These are phyloP conservation scores for Phalaenopsis aphrodite DNA, from an alignment of 106 monocot species.

Conservation along the genomic window DNA sequence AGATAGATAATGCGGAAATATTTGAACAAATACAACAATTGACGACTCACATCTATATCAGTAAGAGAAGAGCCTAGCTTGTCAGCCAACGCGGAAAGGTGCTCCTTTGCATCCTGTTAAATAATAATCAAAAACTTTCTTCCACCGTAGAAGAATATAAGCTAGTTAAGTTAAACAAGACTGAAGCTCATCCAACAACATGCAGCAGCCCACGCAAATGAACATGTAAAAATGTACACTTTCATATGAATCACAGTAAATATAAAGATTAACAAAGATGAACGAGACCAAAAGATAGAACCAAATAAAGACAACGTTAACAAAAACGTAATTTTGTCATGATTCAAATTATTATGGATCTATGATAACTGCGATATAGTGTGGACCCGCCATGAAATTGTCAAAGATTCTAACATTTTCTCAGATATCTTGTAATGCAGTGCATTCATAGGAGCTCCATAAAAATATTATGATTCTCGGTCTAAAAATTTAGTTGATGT, in stretches of 20 bases:
- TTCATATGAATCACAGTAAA: background rate
- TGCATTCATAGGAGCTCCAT: too few species aligned
- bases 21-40: background rate
- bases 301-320: background rate
- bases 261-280: background rate
- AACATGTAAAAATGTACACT: background rate
- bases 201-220: background rate
- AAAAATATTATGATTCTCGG: too few species aligned
- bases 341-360: background rate
- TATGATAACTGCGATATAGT: background rate
- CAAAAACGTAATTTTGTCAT: background rate
- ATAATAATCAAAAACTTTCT: background rate
- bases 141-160: background rate
- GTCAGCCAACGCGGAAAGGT: slow-evolving; percentile 12
- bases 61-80: slow-evolving; percentile 48
- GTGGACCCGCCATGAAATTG: background rate
- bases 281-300: background rate
- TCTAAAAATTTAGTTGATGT: too few species aligned
- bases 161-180: background rate
- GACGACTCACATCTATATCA: slow-evolving; percentile 82
- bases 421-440: too few species aligned
- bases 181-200: background rate
- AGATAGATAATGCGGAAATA: background rate
- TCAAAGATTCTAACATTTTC: too few species aligned
- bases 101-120: slow-evolving; percentile 11